Conservation (phyloP, 164 flowering plant genomes). For the Piper betle region DNA sequence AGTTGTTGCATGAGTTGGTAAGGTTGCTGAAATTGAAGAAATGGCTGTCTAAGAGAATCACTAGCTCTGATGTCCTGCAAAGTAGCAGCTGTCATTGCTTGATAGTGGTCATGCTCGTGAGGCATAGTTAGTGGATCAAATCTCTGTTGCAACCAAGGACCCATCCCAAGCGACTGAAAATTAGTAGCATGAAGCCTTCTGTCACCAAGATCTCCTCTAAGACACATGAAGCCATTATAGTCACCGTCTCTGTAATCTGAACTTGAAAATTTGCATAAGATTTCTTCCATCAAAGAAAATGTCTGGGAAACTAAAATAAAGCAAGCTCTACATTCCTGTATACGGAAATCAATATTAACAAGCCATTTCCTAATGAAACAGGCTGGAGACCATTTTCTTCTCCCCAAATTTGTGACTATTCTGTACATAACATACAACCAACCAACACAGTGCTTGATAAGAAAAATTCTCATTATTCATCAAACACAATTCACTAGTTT, state of each 20-base stretch:
- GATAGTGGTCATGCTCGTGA: slow-evolving; percentile 50
- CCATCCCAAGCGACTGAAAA: slow-evolving; percentile 40
- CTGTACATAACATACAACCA: too few species aligned
- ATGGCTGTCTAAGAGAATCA: slow-evolving; percentile 47
- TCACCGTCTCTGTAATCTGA: slow-evolving; percentile 48
- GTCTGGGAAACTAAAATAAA: too few species aligned
- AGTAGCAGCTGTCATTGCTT: slow-evolving; percentile 49
- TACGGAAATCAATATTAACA: too few species aligned
- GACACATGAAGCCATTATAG: slow-evolving; percentile 51
- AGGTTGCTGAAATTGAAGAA: slow-evolving; percentile 55
- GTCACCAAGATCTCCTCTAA: slow-evolving; percentile 50
- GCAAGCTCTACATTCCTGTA: too few species aligned
- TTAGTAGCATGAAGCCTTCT: slow-evolving; percentile 45
- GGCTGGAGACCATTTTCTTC: too few species aligned
- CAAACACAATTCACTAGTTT: too few species aligned
- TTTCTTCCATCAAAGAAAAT: too few species aligned
- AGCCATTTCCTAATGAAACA: too few species aligned
- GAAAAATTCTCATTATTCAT: too few species aligned
- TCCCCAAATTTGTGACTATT: too few species aligned
- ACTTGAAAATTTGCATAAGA: too few species aligned
- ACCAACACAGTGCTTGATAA: too few species aligned
- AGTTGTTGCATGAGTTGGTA: slow-evolving; percentile 35
- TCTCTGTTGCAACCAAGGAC: slow-evolving; percentile 68
- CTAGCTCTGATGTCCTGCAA: slow-evolving; percentile 45
- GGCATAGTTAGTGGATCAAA: slow-evolving; percentile 34